Evolutionary conservation across 345 rosid genomes (phyloP), one percentile per base, ranked within the genome.

Genomic region (Murraya koenigii): DNA sequence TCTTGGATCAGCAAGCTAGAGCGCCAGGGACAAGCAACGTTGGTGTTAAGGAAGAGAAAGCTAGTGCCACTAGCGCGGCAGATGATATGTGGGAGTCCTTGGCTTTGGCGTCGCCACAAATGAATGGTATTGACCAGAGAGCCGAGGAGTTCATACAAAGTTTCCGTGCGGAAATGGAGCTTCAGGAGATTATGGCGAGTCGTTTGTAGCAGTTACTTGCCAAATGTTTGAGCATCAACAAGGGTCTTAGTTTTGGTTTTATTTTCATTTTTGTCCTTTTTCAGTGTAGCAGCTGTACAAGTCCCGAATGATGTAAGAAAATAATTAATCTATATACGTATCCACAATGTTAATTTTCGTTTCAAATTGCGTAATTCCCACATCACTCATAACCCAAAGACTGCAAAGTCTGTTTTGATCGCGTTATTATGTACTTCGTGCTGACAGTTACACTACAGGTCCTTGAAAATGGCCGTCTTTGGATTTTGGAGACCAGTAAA

Each of bases 131-230:
- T 9, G 95, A 94, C 76, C 89, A 86, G 79, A 89, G 97, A 79
- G 98, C 98, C 0, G 92, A 91, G 84, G 88, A 80, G 28, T 94
- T 94, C 88, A 92, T 94, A 61, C 56, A 76, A 8, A 85, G 81
- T 15, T 87, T 92, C 80, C 75, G 91, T 33, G 92, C 90, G 8
- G 90, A 88, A 52, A 86, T 89, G 90, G 69, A 71, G 72, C 78
- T 66, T 64, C 89, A 88, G 78, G 89, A 88, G 82, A 76, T 79
- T 66, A 81, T 88, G 26, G 88, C 87, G 14, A 72, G 87, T 32
- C 75, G 75, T 61, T 79, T 85, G 80, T 79, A 85, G 82, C 79
- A 23, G 36, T 5, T 8, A 22, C 4, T 2, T 41, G 15, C 25
- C 3, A 65, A 64, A 64, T 64, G 44, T 33, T 33, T 64, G 7